Evolutionary conservation across 2,329 filamentous ascomycete species (phyloP).

Genomic region (Aspergillus hiratsukae): DNA sequence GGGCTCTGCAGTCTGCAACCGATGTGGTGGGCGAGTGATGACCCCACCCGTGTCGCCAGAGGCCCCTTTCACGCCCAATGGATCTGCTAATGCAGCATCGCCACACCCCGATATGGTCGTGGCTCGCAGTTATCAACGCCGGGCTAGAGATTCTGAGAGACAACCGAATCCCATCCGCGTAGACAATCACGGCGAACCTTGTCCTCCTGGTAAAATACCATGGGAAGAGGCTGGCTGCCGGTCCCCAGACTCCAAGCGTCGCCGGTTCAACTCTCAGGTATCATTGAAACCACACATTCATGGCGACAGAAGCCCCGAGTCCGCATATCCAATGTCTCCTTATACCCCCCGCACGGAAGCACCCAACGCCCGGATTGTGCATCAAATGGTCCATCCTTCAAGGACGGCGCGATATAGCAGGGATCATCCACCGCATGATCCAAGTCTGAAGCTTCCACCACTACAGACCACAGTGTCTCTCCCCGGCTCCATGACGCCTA

Average conservation of each 20-base stretch:
- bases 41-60: conserved; percentile 42
- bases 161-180: conserved; percentile 23
- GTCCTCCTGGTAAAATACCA: conserved; percentile 20
- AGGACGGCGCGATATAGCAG: conserved; percentile 34
- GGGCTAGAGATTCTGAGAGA: conserved; percentile 20
- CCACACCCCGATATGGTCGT: conserved; percentile 24
- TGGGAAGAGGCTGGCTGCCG: conserved; percentile 37
- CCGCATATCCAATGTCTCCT: conserved; percentile 40
- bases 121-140: conserved; percentile 20
- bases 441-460: conserved; percentile 51
- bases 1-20: conserved; percentile 36
- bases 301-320: conserved; percentile 33
- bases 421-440: conserved; percentile 39
- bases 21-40: conserved; percentile 47
- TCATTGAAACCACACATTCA: conserved; percentile 37
- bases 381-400: conserved; percentile 54
- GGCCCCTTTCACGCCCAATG: conserved; percentile 36
- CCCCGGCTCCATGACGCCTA: conserved; percentile 17
- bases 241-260: conserved; percentile 58
- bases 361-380: conserved; percentile 28
- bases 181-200: conserved; percentile 19
- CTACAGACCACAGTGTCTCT: conserved; percentile 41
- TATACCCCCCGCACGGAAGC: conserved; percentile 43
- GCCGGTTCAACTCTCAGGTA: conserved; percentile 52
- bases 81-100: conserved; percentile 24